Evolutionary conservation across 495 filamentous ascomycete genomes (phyloP).

Genomic region (Hypomontagnella monticulosa): DNA sequence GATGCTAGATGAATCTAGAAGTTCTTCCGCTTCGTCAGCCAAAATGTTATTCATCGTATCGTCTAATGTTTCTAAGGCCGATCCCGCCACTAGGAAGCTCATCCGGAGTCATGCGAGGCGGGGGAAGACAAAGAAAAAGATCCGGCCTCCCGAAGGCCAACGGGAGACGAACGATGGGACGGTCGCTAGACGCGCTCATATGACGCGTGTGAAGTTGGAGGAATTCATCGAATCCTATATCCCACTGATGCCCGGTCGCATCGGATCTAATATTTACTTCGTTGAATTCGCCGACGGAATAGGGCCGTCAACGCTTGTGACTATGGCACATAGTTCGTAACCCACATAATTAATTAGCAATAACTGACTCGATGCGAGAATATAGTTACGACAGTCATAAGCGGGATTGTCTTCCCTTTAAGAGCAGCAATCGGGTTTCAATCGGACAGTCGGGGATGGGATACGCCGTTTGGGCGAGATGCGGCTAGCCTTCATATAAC

Average conservation of each 20-base stretch:
- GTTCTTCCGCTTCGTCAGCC: not conserved
- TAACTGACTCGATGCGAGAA: not conserved
- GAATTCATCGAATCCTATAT: not conserved
- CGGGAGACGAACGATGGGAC: not conserved
- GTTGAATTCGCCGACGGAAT: not conserved
- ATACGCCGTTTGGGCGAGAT: not conserved
- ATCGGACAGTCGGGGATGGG: not conserved
- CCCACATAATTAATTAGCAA: not conserved
- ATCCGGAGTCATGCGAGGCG: slow-evolving; percentile 4
- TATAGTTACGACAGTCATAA: not conserved
- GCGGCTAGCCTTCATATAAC: not conserved
- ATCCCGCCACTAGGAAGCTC: not conserved
- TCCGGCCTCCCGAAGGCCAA: not conserved
- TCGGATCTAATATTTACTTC: not conserved
- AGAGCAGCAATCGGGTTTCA: not conserved
- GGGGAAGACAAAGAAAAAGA: not conserved
- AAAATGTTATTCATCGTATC: slow-evolving; percentile 7
- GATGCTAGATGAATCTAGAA: too few species aligned
- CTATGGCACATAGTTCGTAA: not conserved
- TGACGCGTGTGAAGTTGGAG: not conserved
- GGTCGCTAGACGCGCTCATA: not conserved
- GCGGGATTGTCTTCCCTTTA: not conserved
- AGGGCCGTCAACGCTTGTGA: not conserved
- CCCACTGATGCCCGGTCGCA: not conserved
- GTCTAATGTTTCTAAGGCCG: not conserved